These are phyloP conservation scores for Cenchrus purpureus DNA, from an alignment of 176 grass and related monocot species.

Conservation along the genomic window DNA sequence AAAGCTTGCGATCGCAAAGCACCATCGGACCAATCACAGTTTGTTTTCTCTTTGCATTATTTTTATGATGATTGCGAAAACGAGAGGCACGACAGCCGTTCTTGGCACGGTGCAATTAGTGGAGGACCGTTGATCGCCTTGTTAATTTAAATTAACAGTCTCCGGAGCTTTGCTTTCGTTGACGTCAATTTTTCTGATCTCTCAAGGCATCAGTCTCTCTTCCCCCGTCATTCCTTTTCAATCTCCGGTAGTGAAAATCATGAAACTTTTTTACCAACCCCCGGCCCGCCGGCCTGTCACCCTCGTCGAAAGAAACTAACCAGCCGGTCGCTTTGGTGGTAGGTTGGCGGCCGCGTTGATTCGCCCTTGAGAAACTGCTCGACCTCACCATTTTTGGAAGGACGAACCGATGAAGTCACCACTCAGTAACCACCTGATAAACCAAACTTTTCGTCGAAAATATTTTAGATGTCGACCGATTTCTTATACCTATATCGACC, in stretches of 20 bases:
- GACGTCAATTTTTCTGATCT: conserved; percentile 24
- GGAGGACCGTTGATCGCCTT: conserved; percentile 1
- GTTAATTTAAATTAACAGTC: not conserved
- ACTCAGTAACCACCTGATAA: not conserved
- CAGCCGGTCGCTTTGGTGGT: conserved; percentile 22
- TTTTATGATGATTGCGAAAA: not conserved
- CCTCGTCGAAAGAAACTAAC: not conserved
- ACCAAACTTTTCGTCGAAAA: not conserved
- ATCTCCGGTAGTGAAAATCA: not conserved
- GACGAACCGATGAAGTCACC: not conserved
- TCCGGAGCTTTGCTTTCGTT: conserved; percentile 1
- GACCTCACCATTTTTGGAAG: not conserved
- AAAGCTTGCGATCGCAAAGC: not conserved
- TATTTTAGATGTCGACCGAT: not conserved
- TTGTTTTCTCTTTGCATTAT: not conserved
- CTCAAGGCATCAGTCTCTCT: not conserved
- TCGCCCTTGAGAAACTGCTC: not conserved
- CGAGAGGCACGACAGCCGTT: conserved; percentile 35
- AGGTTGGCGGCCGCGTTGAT: not conserved
- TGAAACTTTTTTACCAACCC: conserved; percentile 20
- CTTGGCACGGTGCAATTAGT: conserved; percentile 36
- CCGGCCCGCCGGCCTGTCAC: not conserved
- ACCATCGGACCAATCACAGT: too few species aligned
- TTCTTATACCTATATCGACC: not conserved
- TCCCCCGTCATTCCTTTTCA: not conserved